Base-by-base conservation (phyloP, 345 rosid species). In the Abelmoschus esculentus region DNA sequence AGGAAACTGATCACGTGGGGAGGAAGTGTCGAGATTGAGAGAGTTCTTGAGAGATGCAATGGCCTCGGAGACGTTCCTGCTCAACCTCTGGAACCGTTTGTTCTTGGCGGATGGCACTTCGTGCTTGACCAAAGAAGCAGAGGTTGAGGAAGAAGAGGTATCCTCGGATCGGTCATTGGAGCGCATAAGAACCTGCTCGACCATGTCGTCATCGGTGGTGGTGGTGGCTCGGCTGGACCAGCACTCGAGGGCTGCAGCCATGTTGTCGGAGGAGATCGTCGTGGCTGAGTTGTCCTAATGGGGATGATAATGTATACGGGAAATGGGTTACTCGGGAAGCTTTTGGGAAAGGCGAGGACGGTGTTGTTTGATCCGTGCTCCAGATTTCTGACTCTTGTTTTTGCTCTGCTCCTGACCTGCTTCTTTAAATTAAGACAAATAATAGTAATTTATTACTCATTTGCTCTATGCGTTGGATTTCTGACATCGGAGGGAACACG, bases 241-340 rank as follows among this genome's bases (percentile, higher is more conserved):
- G 88, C 98, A 93, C 80, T 93, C 98, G 7, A 93, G 74, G 2
- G 98, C 96, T n/a, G 97, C 97, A 61, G 97, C 92, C 98, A 93
- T 89, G 72, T 67, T 6, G 5, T 12, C 3, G 3, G 46, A 42
- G 13, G 58, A 42, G 69, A 64, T 3, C 54, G 8, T 34, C 7
- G 38, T 7, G 69, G 19, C 10, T 44, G 17, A 31, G 63, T 22
- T 54, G 5, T 54, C 18, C 55, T 26, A 46, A 26, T 6, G 61
- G 32, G 60, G 19, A 26, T 26, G 49, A 52, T 26, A 19, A 22
- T 58, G 69, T 31, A 42, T 47, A 32, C 42, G 28, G n/a, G 0
- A 49, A 36, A 68, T 28, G 6, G 26, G 9, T 13, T 11, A 22
- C 10, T 3, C 14, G n/a, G 28, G 47, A n/a, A 60, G 9, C 42